Base-by-base conservation (phyloP, 805 yeast species). In the Danielozyma ontarioensis region DNA sequence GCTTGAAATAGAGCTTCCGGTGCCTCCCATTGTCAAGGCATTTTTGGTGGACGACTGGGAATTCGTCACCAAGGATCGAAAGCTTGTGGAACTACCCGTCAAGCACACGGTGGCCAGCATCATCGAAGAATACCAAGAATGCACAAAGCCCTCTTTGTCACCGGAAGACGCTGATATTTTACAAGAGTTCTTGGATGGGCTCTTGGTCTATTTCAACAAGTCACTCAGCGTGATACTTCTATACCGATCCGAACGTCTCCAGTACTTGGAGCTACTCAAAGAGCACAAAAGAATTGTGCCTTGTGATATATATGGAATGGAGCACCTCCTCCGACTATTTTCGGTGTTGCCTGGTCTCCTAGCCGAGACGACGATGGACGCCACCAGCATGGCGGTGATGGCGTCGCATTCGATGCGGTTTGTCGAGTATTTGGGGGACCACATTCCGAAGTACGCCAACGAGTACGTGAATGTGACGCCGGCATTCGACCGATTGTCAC, bases 31-130 rank as follows among this genome's bases (percentile, higher is more conserved):
- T 19, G 63, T 90, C 36, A 89, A 88, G 55, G 63, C 81, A 4
- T 48, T 79, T 3, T 62, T 90, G 25, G 95, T 89, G 1, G 88
- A 86, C 54, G 97, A 90, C 62, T 90, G 97, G 98, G 96, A 90
- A 56, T 69, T 68, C 44, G 72, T 90, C 22, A 88, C 97, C 1
- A 84, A 83, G 46, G 84, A 87, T 45, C 80, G 81, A 32, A 77
- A 79, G 53, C 56, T 87, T 27, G 74, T 85, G 3, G 59, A 71
- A 17, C 55, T 89, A 27, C 96, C 96, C 1, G 64, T 76, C 12
- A 57, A 56, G 23, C 66, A 67, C 3, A 70, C 75, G 0, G 83
- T 83, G 1, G 61, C 66, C 1, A 63, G 59, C 2, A 72, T 87
- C 2, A 53, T 90, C 6, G 45, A 55, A 8, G 68, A 70, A n/a